phyloP scores from a whole-genome alignment of 225 moss, liverwort and hornwort genomes.

The Pseudisothecium myosuroides region DNA sequence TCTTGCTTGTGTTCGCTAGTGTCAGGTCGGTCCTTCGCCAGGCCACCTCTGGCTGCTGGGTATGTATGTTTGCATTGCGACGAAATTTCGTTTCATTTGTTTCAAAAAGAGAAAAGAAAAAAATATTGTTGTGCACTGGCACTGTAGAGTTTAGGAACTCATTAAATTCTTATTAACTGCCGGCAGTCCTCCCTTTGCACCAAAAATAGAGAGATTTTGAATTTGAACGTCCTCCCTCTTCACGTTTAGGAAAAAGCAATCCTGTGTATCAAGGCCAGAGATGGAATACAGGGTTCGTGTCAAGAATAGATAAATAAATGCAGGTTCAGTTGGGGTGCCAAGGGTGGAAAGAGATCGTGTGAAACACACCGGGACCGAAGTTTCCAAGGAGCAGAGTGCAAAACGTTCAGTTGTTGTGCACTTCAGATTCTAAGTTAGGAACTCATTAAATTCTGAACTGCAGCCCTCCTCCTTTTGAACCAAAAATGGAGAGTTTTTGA shows the following conservation, averaged over 20 bases:
- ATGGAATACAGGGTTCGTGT: not conserved
- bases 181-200: too few species aligned
- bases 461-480: not conserved
- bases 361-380: not conserved
- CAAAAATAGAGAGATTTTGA: not conserved
- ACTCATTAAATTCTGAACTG: not conserved
- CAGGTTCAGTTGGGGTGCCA: not conserved
- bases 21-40: too few species aligned
- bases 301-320: not conserved
- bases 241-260: not conserved
- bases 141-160: too few species aligned
- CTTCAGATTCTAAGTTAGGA: too few species aligned
- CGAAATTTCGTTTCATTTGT: too few species aligned
- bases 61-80: too few species aligned
- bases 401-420: not conserved
- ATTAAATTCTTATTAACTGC: too few species aligned
- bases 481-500: not conserved
- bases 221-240: not conserved
- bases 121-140: too few species aligned
- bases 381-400: not conserved
- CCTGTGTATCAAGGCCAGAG: not conserved
- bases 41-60: too few species aligned
- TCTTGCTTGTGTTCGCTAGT: too few species aligned
- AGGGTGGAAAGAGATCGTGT: not conserved
- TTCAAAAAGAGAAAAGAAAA: too few species aligned